Base-by-base conservation (phyloP, 768 basidiomycete genomes). In the Lactarius trivialis region DNA sequence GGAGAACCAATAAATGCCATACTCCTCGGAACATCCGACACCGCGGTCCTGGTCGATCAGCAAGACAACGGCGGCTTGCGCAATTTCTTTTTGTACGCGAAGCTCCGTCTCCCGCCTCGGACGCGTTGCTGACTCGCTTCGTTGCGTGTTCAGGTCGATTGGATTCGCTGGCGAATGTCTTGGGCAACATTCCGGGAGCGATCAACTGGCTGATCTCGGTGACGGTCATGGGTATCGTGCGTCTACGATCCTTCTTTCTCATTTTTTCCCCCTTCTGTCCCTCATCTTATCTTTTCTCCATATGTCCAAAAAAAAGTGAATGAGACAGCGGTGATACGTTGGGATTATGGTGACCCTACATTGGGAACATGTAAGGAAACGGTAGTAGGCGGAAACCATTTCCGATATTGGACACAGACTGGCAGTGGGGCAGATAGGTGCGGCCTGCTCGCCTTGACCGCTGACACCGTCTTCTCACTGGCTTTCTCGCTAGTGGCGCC, bases 351-450 rank as follows among this genome's bases (percentile, higher is more conserved):
- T 8, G 85, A 96, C 68, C 82, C 85, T 0, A 76, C 84, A 56
- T 73, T 94, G n/a, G 94, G 94, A 0, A 82, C 93, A 1, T 96
- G 94, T 73, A 76, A 81, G 67, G 93, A 97, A 73, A 89, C 91
- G 2, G 80, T 95, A 45, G 70, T 89, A 67, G 93, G 93, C 2
- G 94, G 94, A 7, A 82, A 89, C 69, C 93, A 97, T 70, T 83
- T 93, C 70, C 82, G 93, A 43, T 95, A 93, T 72, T 95, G 92
- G 93, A 73, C 79, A 6, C 93, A 95, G 75, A 80, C 90, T 61
- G 92, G 91, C 0, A 64, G 75, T 14, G 32, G 72, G 3, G 85
- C 77, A 7, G 78, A 91, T 68, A 88, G 80, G 85, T 84, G 56
- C 50, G 80, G 69, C 48, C 21, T 49, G 9, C 33, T 61, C 3